phyloP scores from a whole-genome alignment of 495 filamentous ascomycete species.

The Lophiostoma macrostomum region DNA sequence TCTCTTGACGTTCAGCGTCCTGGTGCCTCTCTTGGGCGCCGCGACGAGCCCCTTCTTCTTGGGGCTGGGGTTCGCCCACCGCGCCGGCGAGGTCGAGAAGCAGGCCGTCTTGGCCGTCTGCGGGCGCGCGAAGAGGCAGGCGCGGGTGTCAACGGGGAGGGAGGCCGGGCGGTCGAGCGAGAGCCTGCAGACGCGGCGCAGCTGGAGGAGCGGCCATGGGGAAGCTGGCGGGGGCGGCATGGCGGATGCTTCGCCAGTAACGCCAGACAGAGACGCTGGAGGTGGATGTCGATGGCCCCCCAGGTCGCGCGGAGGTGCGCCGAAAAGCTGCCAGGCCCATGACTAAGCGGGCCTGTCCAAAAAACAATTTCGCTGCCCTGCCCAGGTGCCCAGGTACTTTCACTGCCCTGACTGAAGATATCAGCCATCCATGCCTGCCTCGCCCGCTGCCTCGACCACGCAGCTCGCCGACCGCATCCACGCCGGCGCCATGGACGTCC shows the following conservation, averaged over 20 bases:
- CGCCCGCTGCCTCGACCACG: not conserved
- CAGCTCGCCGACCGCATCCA: slow-evolving; percentile 11
- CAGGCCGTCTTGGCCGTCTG: slow-evolving; percentile 18
- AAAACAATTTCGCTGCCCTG: too few species aligned
- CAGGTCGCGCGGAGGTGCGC: too few species aligned
- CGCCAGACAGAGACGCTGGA: too few species aligned
- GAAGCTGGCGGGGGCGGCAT: slow-evolving; percentile 40
- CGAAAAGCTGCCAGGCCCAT: too few species aligned
- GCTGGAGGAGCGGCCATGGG: slow-evolving; percentile 15
- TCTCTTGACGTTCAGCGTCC: slow-evolving; percentile 40
- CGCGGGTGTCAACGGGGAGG: slow-evolving; percentile 27
- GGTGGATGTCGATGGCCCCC: too few species aligned
- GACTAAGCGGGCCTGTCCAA: too few species aligned
- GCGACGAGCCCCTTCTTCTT: slow-evolving; percentile 30
- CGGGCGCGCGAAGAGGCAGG: slow-evolving; percentile 17
- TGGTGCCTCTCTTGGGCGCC: slow-evolving; percentile 36
- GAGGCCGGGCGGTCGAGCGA: slow-evolving; percentile 20
- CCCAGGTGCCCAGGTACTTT: too few species aligned
- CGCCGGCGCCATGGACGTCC: slow-evolving; percentile 19
- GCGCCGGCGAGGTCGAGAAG: slow-evolving; percentile 33
- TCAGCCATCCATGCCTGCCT: not conserved
- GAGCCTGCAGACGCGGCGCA: slow-evolving; percentile 22
- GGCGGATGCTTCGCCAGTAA: slow-evolving; percentile 28
- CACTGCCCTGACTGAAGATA: too few species aligned
- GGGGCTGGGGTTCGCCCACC: slow-evolving; percentile 43